Conservation (phyloP, 2,329 filamentous ascomycete species). For the Fusarium lyarnte region DNA sequence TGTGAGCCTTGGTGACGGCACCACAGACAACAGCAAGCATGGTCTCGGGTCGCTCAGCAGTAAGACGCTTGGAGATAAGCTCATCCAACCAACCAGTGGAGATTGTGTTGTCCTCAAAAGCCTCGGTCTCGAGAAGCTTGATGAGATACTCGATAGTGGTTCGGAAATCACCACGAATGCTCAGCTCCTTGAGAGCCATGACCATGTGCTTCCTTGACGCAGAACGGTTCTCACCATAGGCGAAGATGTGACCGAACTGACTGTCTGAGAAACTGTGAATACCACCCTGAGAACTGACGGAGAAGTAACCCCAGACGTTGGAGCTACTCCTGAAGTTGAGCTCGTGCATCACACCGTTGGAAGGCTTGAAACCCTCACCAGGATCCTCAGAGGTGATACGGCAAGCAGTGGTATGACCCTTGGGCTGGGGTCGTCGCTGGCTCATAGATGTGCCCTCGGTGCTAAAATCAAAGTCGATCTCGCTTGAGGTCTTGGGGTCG, state of each 20-base stretch:
- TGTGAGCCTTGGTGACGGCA: conserved; percentile 93
- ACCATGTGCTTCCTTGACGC: conserved; percentile 99
- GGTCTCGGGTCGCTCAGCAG: conserved; percentile 91
- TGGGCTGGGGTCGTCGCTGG: conserved; percentile 90
- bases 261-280: conserved; percentile 99
- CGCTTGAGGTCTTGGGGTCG: conserved; percentile 84
- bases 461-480: conserved; percentile 97
- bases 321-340: conserved; percentile 98
- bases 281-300: conserved; percentile 92
- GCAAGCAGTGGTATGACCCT: conserved; percentile 97
- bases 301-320: conserved; percentile 99
- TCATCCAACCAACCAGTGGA: conserved; percentile 99
- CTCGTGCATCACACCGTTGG: conserved; percentile 98
- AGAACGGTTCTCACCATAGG: conserved; percentile 96
- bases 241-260: conserved; percentile 99
- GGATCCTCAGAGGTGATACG: conserved; percentile 99
- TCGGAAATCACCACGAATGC: conserved; percentile 98
- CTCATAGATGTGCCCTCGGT: conserved; percentile 82
- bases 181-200: conserved; percentile 96
- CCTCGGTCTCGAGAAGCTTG: conserved; percentile 97
- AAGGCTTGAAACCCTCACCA: conserved; percentile 99
- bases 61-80: conserved; percentile 97
- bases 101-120: conserved; percentile 99
- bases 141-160: conserved; percentile 99
- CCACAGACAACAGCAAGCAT: conserved; percentile 95